phyloP scores from a whole-genome alignment of 73 alveolate genomes.

The Tetrahymena borealis region DNA sequence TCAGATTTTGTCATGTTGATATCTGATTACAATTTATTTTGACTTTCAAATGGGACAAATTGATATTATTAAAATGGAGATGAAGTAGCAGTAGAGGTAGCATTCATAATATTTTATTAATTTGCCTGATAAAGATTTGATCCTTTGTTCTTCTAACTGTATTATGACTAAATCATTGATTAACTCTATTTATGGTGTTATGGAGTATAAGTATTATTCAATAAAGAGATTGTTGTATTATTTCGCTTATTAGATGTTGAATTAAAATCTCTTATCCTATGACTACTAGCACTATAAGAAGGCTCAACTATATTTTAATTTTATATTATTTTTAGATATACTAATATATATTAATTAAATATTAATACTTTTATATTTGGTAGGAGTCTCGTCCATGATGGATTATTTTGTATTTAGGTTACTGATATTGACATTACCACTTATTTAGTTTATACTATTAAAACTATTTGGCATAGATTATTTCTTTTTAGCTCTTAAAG shows the following conservation, averaged over 20 bases:
- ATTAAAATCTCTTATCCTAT: background rate
- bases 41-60: background rate
- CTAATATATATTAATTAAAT: no score
- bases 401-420: background rate
- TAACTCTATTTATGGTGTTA: background rate
- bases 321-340: no score
- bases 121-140: background rate
- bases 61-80: background rate
- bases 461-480: background rate
- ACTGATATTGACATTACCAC: background rate
- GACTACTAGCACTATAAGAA: background rate
- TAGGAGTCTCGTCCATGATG: background rate
- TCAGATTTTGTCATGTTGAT: background rate
- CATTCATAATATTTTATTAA: background rate
- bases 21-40: background rate
- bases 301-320: background rate
- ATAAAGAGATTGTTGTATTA: background rate
- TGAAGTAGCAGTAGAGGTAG: background rate
- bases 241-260: background rate
- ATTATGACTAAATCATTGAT: background rate
- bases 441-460: background rate
- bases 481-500: background rate
- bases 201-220: background rate
- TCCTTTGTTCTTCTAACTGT: background rate
- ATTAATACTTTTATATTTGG: background rate